Evolutionary conservation across 306 rosid genomes (phyloP).

Genomic region (Vicia faba): DNA sequence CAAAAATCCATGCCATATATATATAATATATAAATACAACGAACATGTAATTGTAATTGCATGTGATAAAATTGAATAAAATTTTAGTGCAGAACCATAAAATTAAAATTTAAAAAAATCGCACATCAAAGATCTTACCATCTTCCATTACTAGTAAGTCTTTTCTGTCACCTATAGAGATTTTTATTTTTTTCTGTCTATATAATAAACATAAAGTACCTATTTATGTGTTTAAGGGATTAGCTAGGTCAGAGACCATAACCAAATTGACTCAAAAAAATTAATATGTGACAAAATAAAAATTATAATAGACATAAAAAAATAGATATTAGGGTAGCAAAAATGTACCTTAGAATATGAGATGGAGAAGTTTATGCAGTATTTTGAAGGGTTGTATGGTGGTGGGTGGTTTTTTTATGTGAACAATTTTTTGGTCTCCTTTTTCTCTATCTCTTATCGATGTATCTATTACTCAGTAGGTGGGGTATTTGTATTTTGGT

Average conservation of each 20-base stretch:
- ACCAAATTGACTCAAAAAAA: conserved; percentile 47
- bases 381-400: conserved; percentile 42
- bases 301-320: conserved; percentile 43
- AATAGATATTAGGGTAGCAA: conserved; percentile 30
- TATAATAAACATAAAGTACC: conserved; percentile 36
- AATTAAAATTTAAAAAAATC: conserved; percentile 27
- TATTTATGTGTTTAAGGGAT: conserved; percentile 32
- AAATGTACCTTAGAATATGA: conserved; percentile 61
- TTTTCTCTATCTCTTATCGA: conserved; percentile 40
- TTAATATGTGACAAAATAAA: conserved; percentile 51
- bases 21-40: conserved; percentile 20
- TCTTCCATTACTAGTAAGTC: conserved; percentile 50
- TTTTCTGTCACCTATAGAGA: conserved; percentile 40
- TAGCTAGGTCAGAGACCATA: conserved; percentile 54
- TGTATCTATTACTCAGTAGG: conserved; percentile 37
- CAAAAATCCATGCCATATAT: conserved; percentile 41
- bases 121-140: conserved; percentile 43
- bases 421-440: conserved; percentile 33
- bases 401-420: conserved; percentile 43
- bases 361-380: conserved; percentile 39
- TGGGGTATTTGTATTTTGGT: conserved; percentile 15
- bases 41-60: conserved; percentile 55
- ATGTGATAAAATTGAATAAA: conserved; percentile 30
- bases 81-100: conserved; percentile 39
- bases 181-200: background rate